Percentiles rank a stretch among this genome's conserved stretches.
Evolutionary conservation across 1,284 basidiomycete species (phyloP).

Genomic region (Puccinia coronata): DNA sequence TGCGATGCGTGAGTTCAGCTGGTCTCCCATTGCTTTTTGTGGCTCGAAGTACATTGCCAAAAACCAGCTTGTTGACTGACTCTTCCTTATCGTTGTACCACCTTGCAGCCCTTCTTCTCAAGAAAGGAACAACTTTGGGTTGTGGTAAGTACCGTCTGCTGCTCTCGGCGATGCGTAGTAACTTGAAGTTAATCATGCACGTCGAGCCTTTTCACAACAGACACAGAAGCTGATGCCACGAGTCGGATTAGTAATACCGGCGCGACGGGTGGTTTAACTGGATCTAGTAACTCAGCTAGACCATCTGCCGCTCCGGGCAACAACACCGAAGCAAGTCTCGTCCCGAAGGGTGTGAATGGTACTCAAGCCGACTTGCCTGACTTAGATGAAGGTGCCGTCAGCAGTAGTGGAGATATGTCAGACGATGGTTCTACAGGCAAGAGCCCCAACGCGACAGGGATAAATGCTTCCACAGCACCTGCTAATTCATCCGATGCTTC

Average conservation of each 20-base stretch:
- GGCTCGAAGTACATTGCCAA: not conserved
- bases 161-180: not conserved
- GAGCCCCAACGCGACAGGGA: not conserved
- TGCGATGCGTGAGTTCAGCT: conserved; percentile 27
- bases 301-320: not conserved
- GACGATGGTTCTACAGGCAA: not conserved
- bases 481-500: conserved; percentile 4
- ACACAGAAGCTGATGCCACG: conserved; percentile 37
- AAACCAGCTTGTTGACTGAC: not conserved
- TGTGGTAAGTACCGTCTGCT: conserved; percentile 24
- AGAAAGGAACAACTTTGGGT: conserved; percentile 25
- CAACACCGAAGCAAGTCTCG: too few relatives aligned
- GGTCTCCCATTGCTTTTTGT: not conserved
- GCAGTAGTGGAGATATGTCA: too few relatives aligned
- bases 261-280: conserved; percentile 39
- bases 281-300: not conserved
- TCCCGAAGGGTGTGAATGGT: not conserved
- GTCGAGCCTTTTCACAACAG: not conserved
- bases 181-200: not conserved
- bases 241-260: conserved; percentile 30
- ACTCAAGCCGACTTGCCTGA: not conserved
- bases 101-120: conserved; percentile 30
- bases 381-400: not conserved
- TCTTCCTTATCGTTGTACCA: not conserved
- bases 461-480: not conserved